Percentiles rank a stretch among this genome's conserved stretches.
Evolutionary conservation across 345 rosid genomes (phyloP).

Genomic region (Iberis pinnata): DNA sequence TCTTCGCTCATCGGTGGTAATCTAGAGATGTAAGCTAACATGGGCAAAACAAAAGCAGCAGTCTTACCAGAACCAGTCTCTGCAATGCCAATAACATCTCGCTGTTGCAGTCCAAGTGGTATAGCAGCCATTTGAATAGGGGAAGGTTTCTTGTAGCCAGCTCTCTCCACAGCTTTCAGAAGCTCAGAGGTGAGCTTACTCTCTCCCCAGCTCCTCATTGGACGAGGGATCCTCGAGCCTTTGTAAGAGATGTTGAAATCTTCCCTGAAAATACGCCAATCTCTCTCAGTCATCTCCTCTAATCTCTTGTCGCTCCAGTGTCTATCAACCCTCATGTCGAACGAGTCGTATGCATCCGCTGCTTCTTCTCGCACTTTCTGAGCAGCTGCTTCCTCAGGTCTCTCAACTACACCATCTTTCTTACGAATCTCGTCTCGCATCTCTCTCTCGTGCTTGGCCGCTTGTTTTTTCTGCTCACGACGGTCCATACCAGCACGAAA

Average conservation of each 20-base stretch:
- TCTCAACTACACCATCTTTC: constrained; percentile 78
- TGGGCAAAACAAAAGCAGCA: constrained; percentile 90
- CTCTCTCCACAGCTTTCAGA: constrained; percentile 80
- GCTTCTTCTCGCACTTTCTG: constrained; percentile 68
- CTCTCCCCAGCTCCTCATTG: constrained; percentile 94
- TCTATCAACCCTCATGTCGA: constrained; percentile 88
- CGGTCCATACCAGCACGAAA: constrained; percentile 95
- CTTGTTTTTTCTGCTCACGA: constrained; percentile 90
- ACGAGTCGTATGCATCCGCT: constrained; percentile 80
- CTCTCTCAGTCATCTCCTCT: constrained; percentile 92
- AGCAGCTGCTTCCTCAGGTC: constrained; percentile 81
- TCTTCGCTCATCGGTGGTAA: constrained; percentile 75
- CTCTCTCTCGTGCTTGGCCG: constrained; percentile 91
- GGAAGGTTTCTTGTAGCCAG: constrained; percentile 78
- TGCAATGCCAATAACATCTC: constrained; percentile 91
- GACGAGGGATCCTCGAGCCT: constrained; percentile 88
- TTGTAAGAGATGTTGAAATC: constrained; percentile 86
- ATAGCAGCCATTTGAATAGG: constrained; percentile 94
- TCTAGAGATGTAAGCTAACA: constrained; percentile 83
- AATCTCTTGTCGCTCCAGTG: constrained; percentile 90
- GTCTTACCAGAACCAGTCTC: constrained; percentile 99
- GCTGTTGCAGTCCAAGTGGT: constrained; percentile 82
- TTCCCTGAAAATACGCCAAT: constrained; percentile 92
- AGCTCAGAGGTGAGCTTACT: constrained; percentile 62
- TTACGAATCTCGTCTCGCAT: constrained; percentile 69